Base-by-base conservation (phyloP, 139 green algal genomes). In the Chlorella sp. region DNA sequence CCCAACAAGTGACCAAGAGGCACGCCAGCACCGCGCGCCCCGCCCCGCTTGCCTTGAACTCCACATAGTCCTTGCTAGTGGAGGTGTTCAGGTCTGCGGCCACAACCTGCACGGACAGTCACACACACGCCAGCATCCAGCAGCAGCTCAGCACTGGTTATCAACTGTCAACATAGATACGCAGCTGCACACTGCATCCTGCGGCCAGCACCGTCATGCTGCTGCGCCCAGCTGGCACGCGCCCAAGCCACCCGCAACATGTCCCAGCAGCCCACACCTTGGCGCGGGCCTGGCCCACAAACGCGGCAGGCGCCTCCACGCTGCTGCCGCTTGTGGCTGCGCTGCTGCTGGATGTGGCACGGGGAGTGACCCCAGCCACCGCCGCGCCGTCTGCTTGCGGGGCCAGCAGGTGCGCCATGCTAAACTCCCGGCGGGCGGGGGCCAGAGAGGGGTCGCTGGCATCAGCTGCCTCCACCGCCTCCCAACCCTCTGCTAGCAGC, bases 11-110 rank as follows among this genome's bases (percentile, higher is more conserved):
- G n/a, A n/a, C n/a, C n/a, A n/a, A n/a, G n/a, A n/a, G n/a, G n/a
- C n/a, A n/a, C n/a, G n/a, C n/a, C n/a, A n/a, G n/a, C n/a, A n/a
- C n/a, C n/a, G n/a, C n/a, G n/a, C n/a, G 9, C 44, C 44, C 65
- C 28, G 7, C 26, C 5, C 26, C 39, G 68, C 73, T 69, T 41
- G 91, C 83, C 80, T 92, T 92, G 91, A 94, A 96, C 44, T 94
- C 88, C 13, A 95, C 93, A 82, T 91, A 90, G 60, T 95, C 92
- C 38, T 87, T 90, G 23, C 56, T 55, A 28, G 81, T 80, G 39
- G 90, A 85, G 21, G 81, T 83, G 55, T 91, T 84, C 30, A 94
- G 87, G 63, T 95, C 92, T 0, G 89, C 91, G 11, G 89, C 91
- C 38, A 92, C 93, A 20, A 95, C 92, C 85, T 86, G 78, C 67